These are phyloP conservation scores for Citeromyces matritensis DNA, from an alignment of 805 yeast genomes.

Conservation along the genomic window DNA sequence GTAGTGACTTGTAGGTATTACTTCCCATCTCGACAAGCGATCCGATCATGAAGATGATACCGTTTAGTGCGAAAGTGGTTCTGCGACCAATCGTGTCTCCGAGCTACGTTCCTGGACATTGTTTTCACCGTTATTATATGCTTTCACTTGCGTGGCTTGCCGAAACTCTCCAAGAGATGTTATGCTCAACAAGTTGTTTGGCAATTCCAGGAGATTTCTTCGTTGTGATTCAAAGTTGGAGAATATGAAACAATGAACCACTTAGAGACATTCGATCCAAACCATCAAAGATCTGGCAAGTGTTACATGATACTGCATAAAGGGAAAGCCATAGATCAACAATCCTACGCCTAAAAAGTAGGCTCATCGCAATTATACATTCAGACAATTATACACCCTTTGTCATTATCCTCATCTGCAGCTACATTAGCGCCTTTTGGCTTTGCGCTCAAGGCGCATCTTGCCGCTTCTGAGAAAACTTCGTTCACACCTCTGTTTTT, in stretches of 20 bases:
- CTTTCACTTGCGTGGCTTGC: no score
- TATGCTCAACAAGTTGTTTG: no score
- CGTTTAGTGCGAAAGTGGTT: conserved; percentile 32
- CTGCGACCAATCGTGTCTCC: conserved; percentile 48
- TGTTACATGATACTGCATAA: no score
- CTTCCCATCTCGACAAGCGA: conserved; percentile 43
- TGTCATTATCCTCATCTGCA: conserved; percentile 23
- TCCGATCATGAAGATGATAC: conserved; percentile 40
- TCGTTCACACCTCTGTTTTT: conserved; percentile 97
- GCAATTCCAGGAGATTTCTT: no score
- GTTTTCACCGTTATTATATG: no score
- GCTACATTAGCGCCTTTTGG: conserved; percentile 60
- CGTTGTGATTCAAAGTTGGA: background rate
- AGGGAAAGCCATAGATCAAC: no score
- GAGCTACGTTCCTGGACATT: no score
- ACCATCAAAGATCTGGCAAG: no score
- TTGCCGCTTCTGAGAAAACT: conserved; percentile 96
- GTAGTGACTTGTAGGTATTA: conserved; percentile 22
- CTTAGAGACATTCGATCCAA: no score
- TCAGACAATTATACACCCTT: background rate
- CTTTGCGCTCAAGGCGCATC: conserved; percentile 85
- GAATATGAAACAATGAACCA: conserved; percentile 1
- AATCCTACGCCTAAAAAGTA: no score
- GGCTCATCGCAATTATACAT: no score
- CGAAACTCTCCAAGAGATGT: no score